Evolutionary conservation across 345 rosid genomes (phyloP).

Genomic region (Firmiana major): DNA sequence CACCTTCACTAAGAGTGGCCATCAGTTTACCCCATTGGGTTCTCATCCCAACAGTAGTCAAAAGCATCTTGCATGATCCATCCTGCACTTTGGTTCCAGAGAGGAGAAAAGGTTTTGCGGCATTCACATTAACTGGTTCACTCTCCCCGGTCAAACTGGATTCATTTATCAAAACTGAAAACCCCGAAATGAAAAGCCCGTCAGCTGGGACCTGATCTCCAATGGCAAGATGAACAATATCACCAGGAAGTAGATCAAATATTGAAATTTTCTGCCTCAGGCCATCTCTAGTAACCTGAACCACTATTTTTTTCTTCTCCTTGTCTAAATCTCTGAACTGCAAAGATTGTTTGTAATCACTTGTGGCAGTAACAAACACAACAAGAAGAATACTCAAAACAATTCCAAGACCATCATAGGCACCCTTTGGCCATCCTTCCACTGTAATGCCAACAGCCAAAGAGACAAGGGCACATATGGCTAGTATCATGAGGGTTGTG

Average conservation of each 20-base stretch:
- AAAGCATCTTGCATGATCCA: conserved; percentile 78
- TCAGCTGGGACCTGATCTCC: conserved; percentile 85
- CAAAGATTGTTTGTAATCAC: conserved; percentile 63
- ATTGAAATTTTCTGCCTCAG: conserved; percentile 53
- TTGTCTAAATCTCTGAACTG: conserved; percentile 69
- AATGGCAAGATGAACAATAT: conserved; percentile 58
- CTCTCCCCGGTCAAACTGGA: conserved; percentile 72
- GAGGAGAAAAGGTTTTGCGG: conserved; percentile 55
- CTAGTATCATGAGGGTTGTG: conserved; percentile 63
- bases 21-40: conserved; percentile 87
- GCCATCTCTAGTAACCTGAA: conserved; percentile 61
- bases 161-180: conserved; percentile 57
- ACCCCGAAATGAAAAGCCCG: conserved; percentile 60
- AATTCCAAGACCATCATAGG: conserved; percentile 73
- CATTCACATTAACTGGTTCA: conserved; percentile 43
- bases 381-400: conserved; percentile 62
- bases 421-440: conserved; percentile 77
- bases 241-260: conserved; percentile 72
- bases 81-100: conserved; percentile 73
- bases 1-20: conserved; percentile 72
- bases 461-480: conserved; percentile 54
- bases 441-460: conserved; percentile 53
- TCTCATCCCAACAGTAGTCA: conserved; percentile 84
- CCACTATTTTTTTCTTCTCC: conserved; percentile 52
- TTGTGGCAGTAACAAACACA: conserved; percentile 65